Evolutionary conservation across 345 rosid species (phyloP).

Genomic region (Populus pruinosa): DNA sequence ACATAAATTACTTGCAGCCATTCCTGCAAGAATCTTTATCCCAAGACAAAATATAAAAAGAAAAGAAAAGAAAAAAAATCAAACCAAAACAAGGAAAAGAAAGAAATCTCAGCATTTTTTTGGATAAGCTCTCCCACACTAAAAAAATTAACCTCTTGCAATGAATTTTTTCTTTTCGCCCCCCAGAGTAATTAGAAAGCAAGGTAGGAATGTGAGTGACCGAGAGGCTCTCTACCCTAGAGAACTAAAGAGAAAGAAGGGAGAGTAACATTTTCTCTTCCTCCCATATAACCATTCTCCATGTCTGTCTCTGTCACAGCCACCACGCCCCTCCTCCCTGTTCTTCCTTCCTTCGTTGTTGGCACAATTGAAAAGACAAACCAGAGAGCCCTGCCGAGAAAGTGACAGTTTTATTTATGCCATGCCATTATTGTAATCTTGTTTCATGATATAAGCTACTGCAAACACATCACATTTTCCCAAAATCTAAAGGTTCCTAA

Average conservation of each 20-base stretch:
- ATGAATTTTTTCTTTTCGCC: neutral
- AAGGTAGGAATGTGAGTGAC: constrained; percentile 36
- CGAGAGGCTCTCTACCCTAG: neutral
- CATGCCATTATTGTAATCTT: constrained; percentile 1
- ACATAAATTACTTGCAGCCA: constrained; percentile 1
- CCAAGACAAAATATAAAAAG: neutral
- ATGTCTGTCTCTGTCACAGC: constrained; percentile 3
- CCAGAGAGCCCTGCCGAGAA: neutral
- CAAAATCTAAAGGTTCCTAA: constrained; percentile 18
- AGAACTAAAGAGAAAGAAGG: neutral
- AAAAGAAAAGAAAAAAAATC: neutral
- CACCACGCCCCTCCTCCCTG: neutral
- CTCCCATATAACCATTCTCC: neutral
- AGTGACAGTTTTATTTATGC: neutral
- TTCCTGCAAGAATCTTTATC: constrained; percentile 14
- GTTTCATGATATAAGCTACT: constrained; percentile 22
- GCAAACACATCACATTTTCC: constrained; percentile 26
- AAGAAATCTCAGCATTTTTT: neutral
- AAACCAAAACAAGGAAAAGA: neutral
- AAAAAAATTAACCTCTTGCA: neutral
- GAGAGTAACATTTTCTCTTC: neutral
- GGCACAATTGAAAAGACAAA: constrained; percentile 12
- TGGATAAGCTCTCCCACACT: neutral
- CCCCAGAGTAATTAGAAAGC: constrained; percentile 22
- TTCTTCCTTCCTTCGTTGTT: constrained; percentile 11